Conservation (phyloP, 257 asterid species). For the Cinchona pubescens region DNA sequence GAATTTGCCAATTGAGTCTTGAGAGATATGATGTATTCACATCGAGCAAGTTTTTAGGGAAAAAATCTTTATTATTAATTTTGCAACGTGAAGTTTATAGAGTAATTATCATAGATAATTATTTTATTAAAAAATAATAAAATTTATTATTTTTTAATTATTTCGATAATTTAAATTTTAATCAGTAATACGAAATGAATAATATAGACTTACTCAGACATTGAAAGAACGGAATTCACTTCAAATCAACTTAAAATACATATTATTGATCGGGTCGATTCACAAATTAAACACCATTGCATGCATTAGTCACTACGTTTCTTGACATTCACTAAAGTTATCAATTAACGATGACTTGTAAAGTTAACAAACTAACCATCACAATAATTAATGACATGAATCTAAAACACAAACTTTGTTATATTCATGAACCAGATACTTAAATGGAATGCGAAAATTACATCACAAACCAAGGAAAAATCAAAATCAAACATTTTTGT, state of each 20-base stretch:
- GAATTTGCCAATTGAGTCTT: too few species aligned
- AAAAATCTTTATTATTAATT: too few species aligned
- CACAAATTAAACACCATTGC: background rate
- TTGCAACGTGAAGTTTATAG: too few species aligned
- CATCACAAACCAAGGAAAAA: constrained; percentile 8
- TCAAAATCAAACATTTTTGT: constrained; percentile 15
- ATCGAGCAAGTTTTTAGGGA: too few species aligned
- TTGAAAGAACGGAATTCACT: background rate
- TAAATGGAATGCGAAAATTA: background rate
- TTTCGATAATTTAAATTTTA: too few species aligned
- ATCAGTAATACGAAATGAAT: too few species aligned
- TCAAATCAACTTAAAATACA: background rate
- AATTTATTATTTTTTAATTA: too few species aligned
- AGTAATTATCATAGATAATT: too few species aligned
- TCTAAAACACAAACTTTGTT: background rate
- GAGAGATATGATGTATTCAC: too few species aligned
- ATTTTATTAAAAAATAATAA: too few species aligned
- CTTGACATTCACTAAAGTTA: background rate
- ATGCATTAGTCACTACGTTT: background rate
- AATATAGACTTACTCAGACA: too few species aligned
- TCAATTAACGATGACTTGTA: background rate
- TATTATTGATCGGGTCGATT: background rate
- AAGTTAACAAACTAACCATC: background rate
- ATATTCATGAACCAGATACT: constrained; percentile 16
- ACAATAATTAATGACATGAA: background rate